Evolutionary conservation across 371 early-diverging fungal species (phyloP), one percentile per base, ranked within the genome.

Genomic region (Mortierella sp.): DNA sequence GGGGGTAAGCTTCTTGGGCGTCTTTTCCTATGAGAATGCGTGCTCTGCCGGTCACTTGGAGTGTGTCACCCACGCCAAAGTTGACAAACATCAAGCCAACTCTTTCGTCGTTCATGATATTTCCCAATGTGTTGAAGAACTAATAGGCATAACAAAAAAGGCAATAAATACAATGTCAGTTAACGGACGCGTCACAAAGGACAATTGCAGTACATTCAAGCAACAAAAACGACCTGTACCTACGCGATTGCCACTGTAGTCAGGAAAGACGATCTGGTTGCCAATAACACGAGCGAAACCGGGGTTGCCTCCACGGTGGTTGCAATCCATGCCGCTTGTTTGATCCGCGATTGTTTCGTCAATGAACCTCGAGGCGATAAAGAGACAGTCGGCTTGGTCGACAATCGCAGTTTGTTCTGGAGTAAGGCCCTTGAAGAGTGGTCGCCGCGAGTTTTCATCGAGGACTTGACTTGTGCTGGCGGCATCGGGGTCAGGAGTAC

Each of bases 251-350:
- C 84, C 84, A 45, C 84, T 84, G 38, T 84, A 84, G 44, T 84
- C 84, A 10, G 84, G 84, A 52, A 84, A 76, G 9, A 81, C 70
- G 16, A 84, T 68, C 24, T 68, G 42, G n/a, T 68, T 77, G n/a
- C 79, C 77, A 10, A 73, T 52, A 31, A 84, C 28, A 13, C 70
- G 81, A 9, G 75, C 78, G 52, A 80, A 84, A 19, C 84, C 84
- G 4, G 84, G 84, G 31, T 84, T 84, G 31, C 84, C 84, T 48
- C 84, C 84, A 7, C 84, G 81, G 31, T 84, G 84, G 45, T 84
- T 84, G 68, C 84, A 84, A 50, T 84, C 84, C 84, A 84, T 84
- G 21, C 84, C 84, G 34, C 81, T 84, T n/a, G 81, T 81, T 68
- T 84, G 84, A 31, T 80, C 84, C 4, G 81, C 63, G 16, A 84